Base-by-base conservation (phyloP, 192 early-diverging fungal genomes). In the Linnemannia schmuckeri region DNA sequence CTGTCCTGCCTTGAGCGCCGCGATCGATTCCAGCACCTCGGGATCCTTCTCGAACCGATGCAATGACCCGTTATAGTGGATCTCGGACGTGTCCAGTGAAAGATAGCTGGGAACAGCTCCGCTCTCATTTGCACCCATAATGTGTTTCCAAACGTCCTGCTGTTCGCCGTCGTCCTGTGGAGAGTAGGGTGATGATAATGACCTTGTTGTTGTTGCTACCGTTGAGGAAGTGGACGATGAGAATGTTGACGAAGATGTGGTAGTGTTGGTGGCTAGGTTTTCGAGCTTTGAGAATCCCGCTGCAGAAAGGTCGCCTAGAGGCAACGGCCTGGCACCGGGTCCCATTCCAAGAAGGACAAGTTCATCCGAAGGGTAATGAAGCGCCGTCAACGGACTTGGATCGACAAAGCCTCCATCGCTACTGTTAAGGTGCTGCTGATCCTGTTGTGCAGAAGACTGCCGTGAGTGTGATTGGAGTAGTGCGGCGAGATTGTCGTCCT, bases 61-160 rank as follows among this genome's bases (percentile, higher is more conserved):
- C 6, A 81, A 40, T 4, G 85, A 81, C 0, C 85, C 85, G 40
- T 78, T 87, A 42, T 87, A 87, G 70, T 87, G 79, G 24, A 87
- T 81, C 72, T 87, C 85, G 17, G 72, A 81, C 20, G 70, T 74
- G 35, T 87, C 76, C 37, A 81, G 38, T 0, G 79, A 78, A 37
- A 87, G 42, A 37, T 75, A 87, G 33, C 72, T 78, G 49, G 85
- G 85, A 0, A 75, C 78, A 7, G 72, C 52, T n/a, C 30, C 55
- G 8, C 78, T 7, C 22, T 76, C 78, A 2, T 24, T 76, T 1
- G 83, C 61, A 18, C 69, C 57, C 17, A 79, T 70, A 27, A 79
- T 71, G 7, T 79, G 38, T n/a, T 52, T 52, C 77, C 77, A 74
- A 74, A 77, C 63, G 52, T 81, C 69, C n/a, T 72, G 37, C 15